phyloP scores from a whole-genome alignment of 176 grass and related monocot genomes.

The Triticum urartu region DNA sequence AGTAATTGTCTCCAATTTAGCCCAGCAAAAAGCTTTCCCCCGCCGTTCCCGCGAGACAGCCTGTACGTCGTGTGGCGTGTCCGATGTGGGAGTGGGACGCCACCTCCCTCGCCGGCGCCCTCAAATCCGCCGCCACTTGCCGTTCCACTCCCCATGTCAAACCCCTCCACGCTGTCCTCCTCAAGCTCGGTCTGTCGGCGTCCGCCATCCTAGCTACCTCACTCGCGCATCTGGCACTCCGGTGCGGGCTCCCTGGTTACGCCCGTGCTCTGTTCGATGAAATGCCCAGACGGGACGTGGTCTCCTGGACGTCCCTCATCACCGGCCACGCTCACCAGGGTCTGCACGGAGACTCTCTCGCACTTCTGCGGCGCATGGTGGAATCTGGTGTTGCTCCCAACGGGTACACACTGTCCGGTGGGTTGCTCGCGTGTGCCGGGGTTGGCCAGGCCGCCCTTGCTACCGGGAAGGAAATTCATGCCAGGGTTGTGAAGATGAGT shows the following conservation, averaged over 20 bases:
- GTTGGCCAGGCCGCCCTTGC: neutral
- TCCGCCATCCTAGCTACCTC: constrained; percentile 40
- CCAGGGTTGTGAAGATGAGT: constrained; percentile 39
- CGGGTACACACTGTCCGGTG: constrained; percentile 47
- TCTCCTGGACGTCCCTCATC: constrained; percentile 64
- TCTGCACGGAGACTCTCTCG: neutral
- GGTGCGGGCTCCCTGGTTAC: constrained; percentile 29
- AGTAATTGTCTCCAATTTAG: neutral
- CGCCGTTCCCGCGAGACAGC: neutral
- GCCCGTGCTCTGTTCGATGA: constrained; percentile 49
- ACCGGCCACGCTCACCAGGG: constrained; percentile 52
- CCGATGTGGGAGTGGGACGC: constrained; percentile 29
- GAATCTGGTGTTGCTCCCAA: constrained; percentile 24
- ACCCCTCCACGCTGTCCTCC: constrained; percentile 38
- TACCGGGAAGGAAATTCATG: constrained; percentile 55
- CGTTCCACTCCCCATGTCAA: neutral
- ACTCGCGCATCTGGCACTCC: constrained; percentile 19
- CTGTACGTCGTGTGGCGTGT: neutral
- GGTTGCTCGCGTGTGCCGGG: constrained; percentile 36
- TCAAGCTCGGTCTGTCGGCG: constrained; percentile 43
- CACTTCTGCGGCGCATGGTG: constrained; percentile 35
- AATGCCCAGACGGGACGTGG: constrained; percentile 47
- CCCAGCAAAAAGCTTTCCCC: neutral
- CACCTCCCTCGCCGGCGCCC: constrained; percentile 31
- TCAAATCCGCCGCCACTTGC: constrained; percentile 19